Percentiles rank a stretch among this genome's conserved stretches.
phyloP scores from a whole-genome alignment of 208 protist genomes.

The Crithidia bombi region DNA sequence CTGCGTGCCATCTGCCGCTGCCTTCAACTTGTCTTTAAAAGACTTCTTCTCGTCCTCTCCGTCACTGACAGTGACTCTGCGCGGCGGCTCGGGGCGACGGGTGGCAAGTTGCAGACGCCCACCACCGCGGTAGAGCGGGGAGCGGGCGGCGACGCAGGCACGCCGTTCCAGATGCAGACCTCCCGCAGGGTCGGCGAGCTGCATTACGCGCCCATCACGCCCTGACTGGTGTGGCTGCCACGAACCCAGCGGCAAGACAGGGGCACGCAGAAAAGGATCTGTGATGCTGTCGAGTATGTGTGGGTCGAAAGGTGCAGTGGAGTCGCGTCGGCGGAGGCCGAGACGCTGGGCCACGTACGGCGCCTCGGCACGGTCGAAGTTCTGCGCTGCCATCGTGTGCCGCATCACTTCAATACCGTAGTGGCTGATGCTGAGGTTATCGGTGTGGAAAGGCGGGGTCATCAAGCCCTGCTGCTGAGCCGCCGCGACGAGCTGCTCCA shows the following conservation, averaged over 20 bases:
- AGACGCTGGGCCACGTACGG: constrained; percentile 26
- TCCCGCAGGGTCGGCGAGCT: constrained; percentile 55
- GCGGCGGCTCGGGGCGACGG: constrained; percentile 28
- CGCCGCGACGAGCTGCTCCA: constrained; percentile 6
- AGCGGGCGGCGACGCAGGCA: constrained; percentile 39
- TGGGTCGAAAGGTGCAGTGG: constrained; percentile 21
- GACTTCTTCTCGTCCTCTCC: constrained; percentile 36
- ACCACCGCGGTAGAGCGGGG: constrained; percentile 47
- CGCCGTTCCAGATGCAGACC: constrained; percentile 54
- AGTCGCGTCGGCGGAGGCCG: constrained; percentile 21
- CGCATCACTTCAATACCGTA: constrained; percentile 38
- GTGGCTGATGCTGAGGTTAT: constrained; percentile 53
- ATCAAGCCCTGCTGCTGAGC: constrained; percentile 10
- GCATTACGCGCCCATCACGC: constrained; percentile 21
- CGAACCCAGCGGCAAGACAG: constrained; percentile 41
- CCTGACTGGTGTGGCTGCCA: constrained; percentile 52
- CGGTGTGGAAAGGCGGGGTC: constrained; percentile 36
- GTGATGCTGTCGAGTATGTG: constrained; percentile 18
- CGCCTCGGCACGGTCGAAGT: constrained; percentile 28
- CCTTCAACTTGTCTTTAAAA: constrained; percentile 35
- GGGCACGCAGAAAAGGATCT: constrained; percentile 29
- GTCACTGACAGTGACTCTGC: constrained; percentile 17
- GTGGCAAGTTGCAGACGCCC: constrained; percentile 43
- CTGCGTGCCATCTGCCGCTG: constrained; percentile 15
- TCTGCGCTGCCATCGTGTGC: constrained; percentile 37